A percentile compares a stretch with the other conserved stretches of the same genome.
phyloP scores from a whole-genome alignment of 257 asterid genomes.

The Solanum medicagineum region DNA sequence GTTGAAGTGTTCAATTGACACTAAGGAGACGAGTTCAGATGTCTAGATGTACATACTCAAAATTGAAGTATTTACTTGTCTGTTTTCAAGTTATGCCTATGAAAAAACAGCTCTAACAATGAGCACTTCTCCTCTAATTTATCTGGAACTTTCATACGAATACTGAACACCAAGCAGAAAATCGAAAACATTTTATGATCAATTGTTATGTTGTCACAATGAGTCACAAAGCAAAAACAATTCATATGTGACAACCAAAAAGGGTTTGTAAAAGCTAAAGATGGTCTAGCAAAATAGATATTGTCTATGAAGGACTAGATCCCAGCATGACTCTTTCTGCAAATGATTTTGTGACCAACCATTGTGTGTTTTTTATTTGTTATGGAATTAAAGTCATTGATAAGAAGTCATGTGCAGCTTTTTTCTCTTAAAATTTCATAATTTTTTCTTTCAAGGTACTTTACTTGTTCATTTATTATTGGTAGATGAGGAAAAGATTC shows the following conservation, averaged over 20 bases:
- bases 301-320: not conserved
- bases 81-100: not conserved
- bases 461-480: not conserved
- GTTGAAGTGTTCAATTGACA: not conserved
- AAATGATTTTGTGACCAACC: not conserved
- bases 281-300: not conserved
- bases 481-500: not conserved
- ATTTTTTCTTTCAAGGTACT: not conserved
- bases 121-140: not conserved
- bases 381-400: not conserved
- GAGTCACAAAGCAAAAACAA: not conserved
- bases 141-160: not conserved
- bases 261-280: conserved; percentile 1
- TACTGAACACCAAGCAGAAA: not conserved
- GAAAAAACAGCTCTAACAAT: not conserved
- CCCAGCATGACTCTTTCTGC: not conserved
- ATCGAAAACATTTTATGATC: not conserved
- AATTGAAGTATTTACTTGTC: not conserved
- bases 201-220: not conserved
- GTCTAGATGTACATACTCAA: not conserved
- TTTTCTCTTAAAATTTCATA: not conserved
- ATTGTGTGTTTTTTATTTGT: not conserved
- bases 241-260: not conserved
- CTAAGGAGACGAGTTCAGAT: not conserved
- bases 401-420: not conserved